Conservation (phyloP, 192 early-diverging fungal species). For the Entomortierella beljakovae region DNA sequence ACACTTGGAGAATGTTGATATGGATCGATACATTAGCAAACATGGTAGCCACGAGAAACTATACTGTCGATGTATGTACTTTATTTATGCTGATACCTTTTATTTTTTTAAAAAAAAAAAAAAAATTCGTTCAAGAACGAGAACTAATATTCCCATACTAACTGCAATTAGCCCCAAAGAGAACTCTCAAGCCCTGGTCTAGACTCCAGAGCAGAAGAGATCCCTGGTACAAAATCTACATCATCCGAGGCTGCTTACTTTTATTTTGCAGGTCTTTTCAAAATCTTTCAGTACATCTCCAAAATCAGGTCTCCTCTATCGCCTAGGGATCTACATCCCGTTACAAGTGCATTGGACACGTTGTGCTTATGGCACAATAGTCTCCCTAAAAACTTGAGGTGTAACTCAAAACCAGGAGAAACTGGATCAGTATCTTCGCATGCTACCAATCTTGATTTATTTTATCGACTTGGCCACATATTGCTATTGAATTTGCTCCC, state of each 20-base stretch:
- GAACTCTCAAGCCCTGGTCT: conserved; percentile 14
- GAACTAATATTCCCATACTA: too few species aligned
- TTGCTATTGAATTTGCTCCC: conserved; percentile 35
- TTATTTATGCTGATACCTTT: too few species aligned
- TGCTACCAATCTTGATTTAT: conserved; percentile 24
- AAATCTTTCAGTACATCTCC: conserved; percentile 26
- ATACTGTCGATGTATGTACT: conserved; percentile 20
- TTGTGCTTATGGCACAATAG: conserved; percentile 18
- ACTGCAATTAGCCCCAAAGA: conserved; percentile 25
- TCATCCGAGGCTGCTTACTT: not conserved
- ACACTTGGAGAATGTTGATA: conserved; percentile 30
- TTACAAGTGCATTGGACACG: conserved; percentile 20
- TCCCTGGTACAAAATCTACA: not conserved
- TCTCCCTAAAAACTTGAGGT: conserved; percentile 20
- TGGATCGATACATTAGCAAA: conserved; percentile 18
- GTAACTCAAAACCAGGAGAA: conserved; percentile 2
- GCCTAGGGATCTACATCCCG: conserved; percentile 16
- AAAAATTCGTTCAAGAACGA: too few species aligned
- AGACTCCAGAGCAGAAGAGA: conserved; percentile 22
- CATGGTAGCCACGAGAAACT: conserved; percentile 5
- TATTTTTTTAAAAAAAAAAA: too few species aligned
- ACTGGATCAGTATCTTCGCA: not conserved
- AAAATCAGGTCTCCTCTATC: conserved; percentile 35
- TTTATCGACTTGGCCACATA: conserved; percentile 40
- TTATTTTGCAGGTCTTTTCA: conserved; percentile 29